These are phyloP conservation scores for Malus asiatica DNA, from an alignment of 306 rosid species.

Conservation along the genomic window DNA sequence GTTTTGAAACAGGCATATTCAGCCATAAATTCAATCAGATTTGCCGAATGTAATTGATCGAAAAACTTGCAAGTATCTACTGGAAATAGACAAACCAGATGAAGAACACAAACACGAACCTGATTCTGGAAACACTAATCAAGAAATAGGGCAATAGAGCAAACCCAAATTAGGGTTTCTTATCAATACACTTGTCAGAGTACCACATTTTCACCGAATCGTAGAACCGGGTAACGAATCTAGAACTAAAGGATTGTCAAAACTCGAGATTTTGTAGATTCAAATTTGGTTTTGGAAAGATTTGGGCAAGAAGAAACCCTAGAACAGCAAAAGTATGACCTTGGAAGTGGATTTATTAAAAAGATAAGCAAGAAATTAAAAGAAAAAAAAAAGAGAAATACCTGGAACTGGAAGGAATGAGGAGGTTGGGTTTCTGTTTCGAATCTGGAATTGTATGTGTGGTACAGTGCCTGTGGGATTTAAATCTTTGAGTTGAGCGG, in stretches of 20 bases:
- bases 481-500: background rate
- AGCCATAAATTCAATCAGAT: background rate
- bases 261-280: background rate
- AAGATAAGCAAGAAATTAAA: background rate
- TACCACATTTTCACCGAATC: background rate
- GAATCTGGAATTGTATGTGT: background rate
- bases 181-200: background rate
- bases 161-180: background rate
- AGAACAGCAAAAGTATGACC: background rate
- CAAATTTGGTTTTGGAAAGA: background rate
- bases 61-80: background rate
- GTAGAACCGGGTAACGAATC: background rate
- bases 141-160: background rate
- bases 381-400: background rate
- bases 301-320: background rate
- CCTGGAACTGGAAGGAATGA: slow-evolving; percentile 2
- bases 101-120: background rate
- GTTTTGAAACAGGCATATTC: background rate
- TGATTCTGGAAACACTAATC: background rate
- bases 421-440: background rate
- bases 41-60: background rate
- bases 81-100: background rate
- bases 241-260: background rate
- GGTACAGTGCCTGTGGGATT: background rate
- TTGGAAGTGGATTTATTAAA: background rate